Base-by-base conservation (phyloP, 2,329 filamentous ascomycete genomes). In the Mycosphaerella sp. region DNA sequence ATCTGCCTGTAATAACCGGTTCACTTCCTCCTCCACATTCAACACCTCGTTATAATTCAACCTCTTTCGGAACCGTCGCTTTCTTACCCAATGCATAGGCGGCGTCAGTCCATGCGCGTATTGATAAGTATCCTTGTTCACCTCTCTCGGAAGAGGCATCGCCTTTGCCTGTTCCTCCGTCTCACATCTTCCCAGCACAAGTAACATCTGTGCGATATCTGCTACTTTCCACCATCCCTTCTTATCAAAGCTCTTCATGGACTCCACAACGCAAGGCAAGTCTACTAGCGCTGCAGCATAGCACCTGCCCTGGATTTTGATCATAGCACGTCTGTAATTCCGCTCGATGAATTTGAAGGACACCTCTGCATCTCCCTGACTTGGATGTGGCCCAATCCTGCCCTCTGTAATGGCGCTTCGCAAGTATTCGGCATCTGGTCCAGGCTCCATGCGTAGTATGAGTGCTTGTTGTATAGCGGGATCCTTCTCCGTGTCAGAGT, bases 231-330 rank as follows among this genome's bases (percentile, higher is more conserved):
- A 89, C 75, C 90, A 89, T 14, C 84, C 80, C 64, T 87, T 89
- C 64, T 84, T 84, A 66, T 95, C 89, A 87, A 89, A 95, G 53
- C 86, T 90, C 75, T 95, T 95, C 85, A 93, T 89, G 6, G 84
- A 85, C 66, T 95, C 89, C 4, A 90, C 84, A 52, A 95, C 87
- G 53, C 87, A 93, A 0, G 89, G 89, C 28, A 95, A 71, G 61
- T 94, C 89, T 7, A 95, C 84, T 67, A 95, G 75, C 16, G 84
- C 80, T 18, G 86, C 88, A 0, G 87, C 89, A 66, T 88, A 95
- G 43, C 79, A 75, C 45, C 80, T 79, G 4, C 82, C 82, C 55
- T 83, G 80, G 54, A 95, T 78, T 2, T 76, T 81, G 30, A 95
- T 70, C 56, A 87, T 74, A 1, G 86, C 84, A n/a, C 89, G 80